Evolutionary conservation across 805 yeast genomes (phyloP).

Genomic region (Hanseniaspora jakobsenii): DNA sequence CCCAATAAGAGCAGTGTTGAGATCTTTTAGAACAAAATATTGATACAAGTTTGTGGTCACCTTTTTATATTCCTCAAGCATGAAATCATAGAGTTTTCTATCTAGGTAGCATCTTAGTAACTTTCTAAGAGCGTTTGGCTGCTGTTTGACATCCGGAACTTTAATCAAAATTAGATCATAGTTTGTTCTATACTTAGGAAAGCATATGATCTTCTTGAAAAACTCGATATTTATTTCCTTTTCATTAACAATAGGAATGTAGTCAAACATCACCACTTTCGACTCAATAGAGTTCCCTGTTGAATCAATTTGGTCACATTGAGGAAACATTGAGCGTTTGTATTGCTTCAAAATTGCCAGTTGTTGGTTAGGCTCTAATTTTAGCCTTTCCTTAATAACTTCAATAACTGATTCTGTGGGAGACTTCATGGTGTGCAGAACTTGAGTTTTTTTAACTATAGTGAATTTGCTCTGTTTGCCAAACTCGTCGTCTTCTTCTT

Average conservation of each 20-base stretch:
- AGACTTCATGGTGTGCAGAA: conserved; percentile 4
- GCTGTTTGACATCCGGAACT: background rate
- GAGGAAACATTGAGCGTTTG: conserved; percentile 8
- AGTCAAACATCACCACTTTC: conserved; percentile 14
- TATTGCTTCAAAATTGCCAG: conserved; percentile 13
- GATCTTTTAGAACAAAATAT: conserved; percentile 5
- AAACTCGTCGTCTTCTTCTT: too few species aligned
- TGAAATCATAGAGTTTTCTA: background rate
- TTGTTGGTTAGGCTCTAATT: conserved; percentile 4
- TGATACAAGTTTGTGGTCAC: background rate
- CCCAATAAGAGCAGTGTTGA: conserved; percentile 12
- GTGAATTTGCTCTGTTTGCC: too few species aligned
- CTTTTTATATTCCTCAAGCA: background rate
- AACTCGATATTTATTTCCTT: conserved; percentile 13
- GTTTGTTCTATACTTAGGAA: conserved; percentile 15
- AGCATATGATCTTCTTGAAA: conserved; percentile 14
- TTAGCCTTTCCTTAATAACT: conserved; percentile 2
- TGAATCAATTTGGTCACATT: background rate
- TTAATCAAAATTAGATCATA: conserved; percentile 7
- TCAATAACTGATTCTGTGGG: conserved; percentile 1
- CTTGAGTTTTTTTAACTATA: conserved; percentile 8
- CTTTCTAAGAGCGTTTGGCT: conserved; percentile 1
- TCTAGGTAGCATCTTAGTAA: conserved; percentile 15
- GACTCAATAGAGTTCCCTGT: background rate
- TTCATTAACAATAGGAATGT: conserved; percentile 12